Evolutionary conservation across 306 rosid genomes (phyloP), one percentile per base, ranked within the genome.

Genomic region (Acacia acuminata): DNA sequence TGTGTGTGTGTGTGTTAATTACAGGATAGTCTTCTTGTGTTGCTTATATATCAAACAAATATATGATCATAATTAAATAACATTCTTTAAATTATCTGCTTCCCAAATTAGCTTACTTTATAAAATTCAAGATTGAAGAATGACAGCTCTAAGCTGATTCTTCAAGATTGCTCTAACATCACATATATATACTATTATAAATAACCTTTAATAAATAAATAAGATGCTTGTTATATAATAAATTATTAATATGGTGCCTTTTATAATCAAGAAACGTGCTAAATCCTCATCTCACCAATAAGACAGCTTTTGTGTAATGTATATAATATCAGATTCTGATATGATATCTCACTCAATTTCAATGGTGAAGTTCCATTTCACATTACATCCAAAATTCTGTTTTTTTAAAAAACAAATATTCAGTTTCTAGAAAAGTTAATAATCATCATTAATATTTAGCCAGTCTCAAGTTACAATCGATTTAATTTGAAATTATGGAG

Each of bases 121-220:
- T 77, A 78, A 77, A 83, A 81, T 75, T 40, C 16, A 77, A 27
- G 15, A 47, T 20, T 77, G 50, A 77, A 72, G 48, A 79, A 77
- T 85, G 84, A 85, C 87, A 88, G 85, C 86, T 73, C 63, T 80
- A 27, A 30, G 81, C 71, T 77, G 83, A 61, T 77, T 80, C 76
- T 82, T 68, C 69, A 88, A 82, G 88, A 80, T 22, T 42, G 34
- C 81, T 83, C 72, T 56, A 82, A 80, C 86, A 38, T 65, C 75
- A 70, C 71, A 53, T 77, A 64, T 71, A 51, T 71, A 70, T 72
- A n/a, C 22, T 7, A 53, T 19, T 7, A 53, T 75, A 71, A 65
- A 51, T 75, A 25, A 27, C 27, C 8, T 30, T 20, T n/a, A 56
- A 75, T 55, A 13, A 56, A 58, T 53, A 8, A 60, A 8, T 61